phyloP scores from a whole-genome alignment of 345 rosid genomes.

The Hibiscus mutabilis region DNA sequence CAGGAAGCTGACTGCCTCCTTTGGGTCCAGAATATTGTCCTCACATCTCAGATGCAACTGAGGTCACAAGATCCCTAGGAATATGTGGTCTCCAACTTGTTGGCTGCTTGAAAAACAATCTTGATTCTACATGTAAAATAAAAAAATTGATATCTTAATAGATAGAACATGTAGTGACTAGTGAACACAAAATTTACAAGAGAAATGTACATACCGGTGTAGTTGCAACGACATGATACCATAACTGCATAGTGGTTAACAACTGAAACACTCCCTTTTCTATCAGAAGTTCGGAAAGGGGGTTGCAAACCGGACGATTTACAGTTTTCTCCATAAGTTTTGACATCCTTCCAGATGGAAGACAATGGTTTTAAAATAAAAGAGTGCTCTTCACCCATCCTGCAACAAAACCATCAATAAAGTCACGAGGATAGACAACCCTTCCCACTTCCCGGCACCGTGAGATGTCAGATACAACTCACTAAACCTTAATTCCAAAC shows the following conservation, averaged over 20 bases:
- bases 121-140: constrained; percentile 54
- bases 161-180: constrained; percentile 13
- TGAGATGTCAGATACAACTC: background rate
- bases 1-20: constrained; percentile 73
- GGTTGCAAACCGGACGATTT: constrained; percentile 35
- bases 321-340: constrained; percentile 41
- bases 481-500: background rate
- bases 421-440: constrained; percentile 1
- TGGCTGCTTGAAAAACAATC: constrained; percentile 78
- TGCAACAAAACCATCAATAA: constrained; percentile 30
- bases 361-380: constrained; percentile 75
- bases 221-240: constrained; percentile 90
- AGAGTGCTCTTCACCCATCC: constrained; percentile 97
- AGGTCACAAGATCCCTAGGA: constrained; percentile 81
- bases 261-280: constrained; percentile 32
- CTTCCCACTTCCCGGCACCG: background rate
- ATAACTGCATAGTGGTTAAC: constrained; percentile 69
- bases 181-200: constrained; percentile 10
- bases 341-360: constrained; percentile 49
- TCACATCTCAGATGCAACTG: constrained; percentile 81
- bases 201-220: constrained; percentile 48
- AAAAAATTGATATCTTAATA: constrained; percentile 9
- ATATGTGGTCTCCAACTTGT: constrained; percentile 80
- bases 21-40: constrained; percentile 52
- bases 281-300: constrained; percentile 41